phyloP scores from a whole-genome alignment of 1,284 basidiomycete species.

The Schizophyllum amplum region DNA sequence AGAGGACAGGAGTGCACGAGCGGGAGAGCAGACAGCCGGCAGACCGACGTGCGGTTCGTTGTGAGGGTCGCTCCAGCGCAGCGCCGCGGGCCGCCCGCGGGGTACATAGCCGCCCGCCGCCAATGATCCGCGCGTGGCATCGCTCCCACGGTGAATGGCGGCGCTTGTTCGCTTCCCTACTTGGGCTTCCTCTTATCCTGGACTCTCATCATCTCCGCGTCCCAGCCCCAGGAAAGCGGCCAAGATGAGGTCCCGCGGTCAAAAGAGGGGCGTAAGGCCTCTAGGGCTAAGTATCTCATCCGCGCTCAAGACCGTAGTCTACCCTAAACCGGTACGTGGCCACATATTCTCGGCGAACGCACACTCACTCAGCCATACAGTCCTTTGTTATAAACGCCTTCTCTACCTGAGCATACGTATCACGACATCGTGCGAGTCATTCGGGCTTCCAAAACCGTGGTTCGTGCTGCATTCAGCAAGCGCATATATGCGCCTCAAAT shows the following conservation, averaged over 20 bases:
- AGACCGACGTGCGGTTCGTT: background rate
- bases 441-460: too few species aligned
- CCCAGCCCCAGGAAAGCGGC: too few species aligned
- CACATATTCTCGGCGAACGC: too few species aligned
- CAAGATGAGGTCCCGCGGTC: background rate
- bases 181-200: background rate
- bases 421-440: too few species aligned
- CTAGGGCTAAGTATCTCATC: background rate
- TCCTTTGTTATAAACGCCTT: too few species aligned
- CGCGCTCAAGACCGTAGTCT: background rate
- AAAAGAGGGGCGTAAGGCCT: background rate
- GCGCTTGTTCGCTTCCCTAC: background rate
- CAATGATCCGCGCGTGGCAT: too few species aligned
- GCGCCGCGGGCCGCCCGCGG: too few species aligned
- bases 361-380: too few species aligned
- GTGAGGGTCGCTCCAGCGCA: background rate
- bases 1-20: background rate
- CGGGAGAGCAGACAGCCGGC: background rate
- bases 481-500: background rate
- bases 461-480: too few species aligned
- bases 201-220: background rate
- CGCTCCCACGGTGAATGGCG: too few species aligned
- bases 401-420: background rate
- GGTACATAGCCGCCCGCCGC: too few species aligned
- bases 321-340: background rate